Evolutionary conservation across 1,284 basidiomycete genomes (phyloP).

Genomic region (Moesziomyces sp.): DNA sequence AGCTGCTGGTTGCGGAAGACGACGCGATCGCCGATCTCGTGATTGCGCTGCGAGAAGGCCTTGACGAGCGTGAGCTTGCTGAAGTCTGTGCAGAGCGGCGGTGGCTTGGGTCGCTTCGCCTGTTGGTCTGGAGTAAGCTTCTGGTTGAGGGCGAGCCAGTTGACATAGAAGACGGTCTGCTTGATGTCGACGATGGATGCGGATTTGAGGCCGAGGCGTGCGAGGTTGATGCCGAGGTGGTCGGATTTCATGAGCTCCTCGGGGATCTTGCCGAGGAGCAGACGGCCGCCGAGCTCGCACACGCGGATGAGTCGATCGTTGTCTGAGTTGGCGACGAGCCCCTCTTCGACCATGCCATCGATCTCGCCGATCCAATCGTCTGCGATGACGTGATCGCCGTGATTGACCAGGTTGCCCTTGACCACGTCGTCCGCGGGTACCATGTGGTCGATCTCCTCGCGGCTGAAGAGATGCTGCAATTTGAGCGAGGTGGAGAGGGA

Average conservation of each 20-base stretch:
- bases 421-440: slow-evolving; percentile 74
- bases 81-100: slow-evolving; percentile 42
- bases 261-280: slow-evolving; percentile 38
- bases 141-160: slow-evolving; percentile 91
- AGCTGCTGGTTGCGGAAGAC: slow-evolving; percentile 52
- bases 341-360: slow-evolving; percentile 81
- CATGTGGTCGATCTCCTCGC: slow-evolving; percentile 75
- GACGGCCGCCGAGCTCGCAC: slow-evolving; percentile 35
- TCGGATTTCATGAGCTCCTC: slow-evolving; percentile 53
- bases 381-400: slow-evolving; percentile 73
- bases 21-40: slow-evolving; percentile 67
- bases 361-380: slow-evolving; percentile 87
- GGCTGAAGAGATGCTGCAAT: slow-evolving; percentile 80
- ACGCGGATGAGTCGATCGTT: slow-evolving; percentile 26
- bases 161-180: slow-evolving; percentile 82
- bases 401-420: slow-evolving; percentile 51
- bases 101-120: slow-evolving; percentile 39
- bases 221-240: slow-evolving; percentile 68
- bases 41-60: slow-evolving; percentile 40
- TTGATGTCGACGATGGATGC: slow-evolving; percentile 75
- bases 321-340: slow-evolving; percentile 74
- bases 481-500: slow-evolving; percentile 75
- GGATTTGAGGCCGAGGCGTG: slow-evolving; percentile 62
- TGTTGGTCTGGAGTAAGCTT: slow-evolving; percentile 63
- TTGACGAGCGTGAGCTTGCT: slow-evolving; percentile 42